phyloP scores from a whole-genome alignment of 495 filamentous ascomycete genomes.

The Daldinia grandis region DNA sequence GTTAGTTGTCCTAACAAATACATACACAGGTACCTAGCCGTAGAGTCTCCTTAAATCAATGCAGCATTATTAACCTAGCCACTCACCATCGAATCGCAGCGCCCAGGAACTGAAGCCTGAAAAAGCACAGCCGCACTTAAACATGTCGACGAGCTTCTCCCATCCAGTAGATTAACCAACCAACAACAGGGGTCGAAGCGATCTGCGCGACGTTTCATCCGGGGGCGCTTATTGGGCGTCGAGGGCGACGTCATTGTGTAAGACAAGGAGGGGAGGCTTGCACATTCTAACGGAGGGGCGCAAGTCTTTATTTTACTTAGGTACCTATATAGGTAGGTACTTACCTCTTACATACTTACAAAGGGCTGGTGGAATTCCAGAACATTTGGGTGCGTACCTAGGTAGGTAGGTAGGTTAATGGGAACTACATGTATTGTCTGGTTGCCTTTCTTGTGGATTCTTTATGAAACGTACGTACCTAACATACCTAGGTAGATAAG shows the following conservation, averaged over 20 bases:
- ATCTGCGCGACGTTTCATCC: conserved; percentile 37
- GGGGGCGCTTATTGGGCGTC: conserved; percentile 25
- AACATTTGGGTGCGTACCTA: neutral
- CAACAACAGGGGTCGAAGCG: conserved; percentile 21
- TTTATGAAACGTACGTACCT: neutral
- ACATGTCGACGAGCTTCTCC: neutral
- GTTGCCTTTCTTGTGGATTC: neutral
- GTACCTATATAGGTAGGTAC: too few species aligned
- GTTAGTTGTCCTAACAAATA: neutral
- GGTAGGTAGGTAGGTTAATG: neutral
- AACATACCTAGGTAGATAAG: too few species aligned
- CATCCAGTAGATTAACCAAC: conserved; percentile 35
- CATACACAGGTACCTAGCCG: neutral
- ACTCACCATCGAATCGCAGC: conserved; percentile 23
- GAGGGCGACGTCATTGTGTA: conserved; percentile 31
- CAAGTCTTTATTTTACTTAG: neutral
- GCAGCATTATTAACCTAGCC: too few species aligned
- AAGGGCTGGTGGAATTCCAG: conserved; percentile 1
- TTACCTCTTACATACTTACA: neutral
- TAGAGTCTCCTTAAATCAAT: neutral
- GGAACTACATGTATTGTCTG: neutral
- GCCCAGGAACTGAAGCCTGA: conserved; percentile 8
- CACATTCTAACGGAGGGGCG: neutral
- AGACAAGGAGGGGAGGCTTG: conserved; percentile 9
- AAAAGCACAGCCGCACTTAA: conserved; percentile 36